Base-by-base conservation (phyloP, 495 filamentous ascomycete genomes). In the Cercophora newfieldiana region DNA sequence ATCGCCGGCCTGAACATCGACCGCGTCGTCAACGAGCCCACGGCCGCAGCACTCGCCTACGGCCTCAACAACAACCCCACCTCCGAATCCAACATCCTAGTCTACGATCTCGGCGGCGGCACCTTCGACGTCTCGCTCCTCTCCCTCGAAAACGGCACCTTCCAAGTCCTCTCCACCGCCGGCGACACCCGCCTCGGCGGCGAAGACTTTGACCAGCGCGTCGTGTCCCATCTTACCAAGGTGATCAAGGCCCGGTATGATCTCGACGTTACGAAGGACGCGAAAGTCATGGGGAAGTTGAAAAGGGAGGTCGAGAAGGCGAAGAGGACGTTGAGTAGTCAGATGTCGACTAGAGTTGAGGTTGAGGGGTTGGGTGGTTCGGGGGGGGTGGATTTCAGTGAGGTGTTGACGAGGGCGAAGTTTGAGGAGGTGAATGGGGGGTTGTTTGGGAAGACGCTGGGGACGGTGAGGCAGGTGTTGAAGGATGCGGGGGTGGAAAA, bases 261-360 rank as follows among this genome's bases (percentile, higher is more conserved):
- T 65, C 86, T 90, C 63, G 90, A 97, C 73, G 87, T 97, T 72
- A 88, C 87, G 79, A 92, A 91, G 84, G 92, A 97, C 72, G 80
- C 89, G 31, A 95, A 96, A 88, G 89, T 94, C 57, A 97, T 97
- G 93, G 91, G 94, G 80, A 97, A 97, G 80, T 87, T 97, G 63
- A 97, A 96, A 89, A 92, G 93, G 69, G 94, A 97, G 78, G 94
- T 94, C 67, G 95, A 99, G 82, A 97, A 96, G 86, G 95, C 94
- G 78, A 99, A 99, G 89, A 89, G 94, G 72, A 94, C 93, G 69
- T 88, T 99, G 51, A 97, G 93, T 74, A 94, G 91, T 69, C 93
- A 96, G 82, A 94, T 93, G 88, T 93, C 91, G 65, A 90, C 92
- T 66, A 89, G 91, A 71, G 91, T 97, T 68, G 95, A 97, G 81